Base-by-base conservation (phyloP, 495 filamentous ascomycete genomes). In the Penicillium arizonense region DNA sequence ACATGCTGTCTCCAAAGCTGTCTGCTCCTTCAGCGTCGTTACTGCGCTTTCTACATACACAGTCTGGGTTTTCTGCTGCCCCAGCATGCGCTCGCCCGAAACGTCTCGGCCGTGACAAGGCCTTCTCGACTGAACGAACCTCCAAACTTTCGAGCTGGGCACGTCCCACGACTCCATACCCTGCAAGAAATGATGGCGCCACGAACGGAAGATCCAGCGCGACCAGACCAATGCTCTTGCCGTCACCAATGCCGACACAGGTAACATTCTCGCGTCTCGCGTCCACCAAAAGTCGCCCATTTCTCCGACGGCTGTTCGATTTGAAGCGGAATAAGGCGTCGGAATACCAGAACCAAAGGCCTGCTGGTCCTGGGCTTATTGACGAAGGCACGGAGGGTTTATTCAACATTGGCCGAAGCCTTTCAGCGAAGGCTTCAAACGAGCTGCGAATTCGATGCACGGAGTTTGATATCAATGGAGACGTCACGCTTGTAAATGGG, bases 401-500 rank as follows among this genome's bases (percentile, higher is more conserved):
- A 3, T 73, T 76, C 54, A 77, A 72, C 41, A 71, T 84, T 46
- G 83, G 83, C 45, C 78, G 89, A 32, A 77, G 77, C 20, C 69
- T 91, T 44, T 77, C 82, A 18, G 79, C 82, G 5, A 93, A 89
- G 69, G 82, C 88, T 2, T 82, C 85, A 8, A 87, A 91, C 54
- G 91, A 96, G 68, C 78, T 89, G 33, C 83, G 87, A 55, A 70
- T 98, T 58, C 80, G 94, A 50, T 98, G 94, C 63, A 98, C 94
- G 1, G 94, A 98, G 70, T 89, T 97, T 58, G 91, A 97, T 59
- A 86, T 86, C 58, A 87, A 89, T 61, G 94, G 94, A n/a, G 86
- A 96, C 52, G 90, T 96, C 34, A 94, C 90, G n/a, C 78, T 96
- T 42, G 86, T 96, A 9, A 94, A 91, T 69, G 92, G 92, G 45